phyloP scores from a whole-genome alignment of 2,329 filamentous ascomycete species.

The Orbilia blumenaviensis region DNA sequence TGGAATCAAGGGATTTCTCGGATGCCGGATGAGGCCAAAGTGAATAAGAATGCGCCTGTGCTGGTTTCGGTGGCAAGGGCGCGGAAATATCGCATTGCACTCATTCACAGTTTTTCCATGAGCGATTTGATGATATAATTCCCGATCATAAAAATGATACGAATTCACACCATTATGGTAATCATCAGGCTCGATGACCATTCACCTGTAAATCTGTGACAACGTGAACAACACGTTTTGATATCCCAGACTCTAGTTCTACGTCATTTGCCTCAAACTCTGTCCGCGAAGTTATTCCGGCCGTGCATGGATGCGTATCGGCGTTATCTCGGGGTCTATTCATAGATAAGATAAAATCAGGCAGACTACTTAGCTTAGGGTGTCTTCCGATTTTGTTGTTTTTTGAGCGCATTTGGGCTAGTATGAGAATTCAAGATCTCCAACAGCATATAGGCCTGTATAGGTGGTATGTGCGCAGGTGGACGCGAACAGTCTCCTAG shows the following conservation, averaged over 20 bases:
- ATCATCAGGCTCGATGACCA: background rate
- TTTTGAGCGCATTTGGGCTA: too few relatives aligned
- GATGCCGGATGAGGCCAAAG: constrained; percentile 25
- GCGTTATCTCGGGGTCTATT: constrained; percentile 21
- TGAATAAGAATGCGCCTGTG: background rate
- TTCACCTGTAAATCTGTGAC: background rate
- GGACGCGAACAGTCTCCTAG: too few relatives aligned
- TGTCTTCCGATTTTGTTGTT: too few relatives aligned
- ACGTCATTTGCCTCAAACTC: background rate
- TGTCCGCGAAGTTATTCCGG: background rate
- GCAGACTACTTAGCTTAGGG: too few relatives aligned
- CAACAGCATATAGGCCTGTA: too few relatives aligned
- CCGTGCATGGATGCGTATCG: background rate
- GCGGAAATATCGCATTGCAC: background rate
- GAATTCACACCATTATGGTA: background rate
- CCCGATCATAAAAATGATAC: background rate
- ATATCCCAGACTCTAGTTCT: background rate
- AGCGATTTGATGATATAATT: constrained; percentile 6
- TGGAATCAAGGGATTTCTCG: constrained; percentile 61
- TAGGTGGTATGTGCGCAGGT: too few relatives aligned
- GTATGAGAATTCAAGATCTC: too few relatives aligned
- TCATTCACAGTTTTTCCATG: background rate
- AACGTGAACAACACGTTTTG: constrained; percentile 10
- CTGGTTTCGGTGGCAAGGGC: constrained; percentile 10
- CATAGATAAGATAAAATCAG: too few relatives aligned